Base-by-base conservation (phyloP, 2,329 filamentous ascomycete genomes). In the Phyllosticta ampelicida region DNA sequence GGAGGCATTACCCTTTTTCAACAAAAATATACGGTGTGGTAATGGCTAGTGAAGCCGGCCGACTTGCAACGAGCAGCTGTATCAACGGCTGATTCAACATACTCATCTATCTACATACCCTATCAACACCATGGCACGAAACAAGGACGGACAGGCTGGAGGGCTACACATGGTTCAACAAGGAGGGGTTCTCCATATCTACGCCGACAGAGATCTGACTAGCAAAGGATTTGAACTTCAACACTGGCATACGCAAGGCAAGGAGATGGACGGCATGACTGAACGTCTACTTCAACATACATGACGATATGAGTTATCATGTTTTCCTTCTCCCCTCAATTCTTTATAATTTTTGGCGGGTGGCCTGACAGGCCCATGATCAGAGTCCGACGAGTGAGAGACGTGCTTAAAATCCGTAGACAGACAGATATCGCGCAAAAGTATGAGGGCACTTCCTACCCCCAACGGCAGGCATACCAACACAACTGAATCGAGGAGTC, bases 1-100 rank as follows among this genome's bases (percentile, higher is more conserved):
- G 51, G 56, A 36, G 51, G 11, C n/a, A n/a, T 16, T n/a, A n/a
- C 5, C 5, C 13, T n/a, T 58, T 58, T 58, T 58, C 56, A 58
- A 58, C 56, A 58, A 58, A 36, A 53, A 49, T 23, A 26, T 54
- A 26, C 30, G 36, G 3, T n/a, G 36, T 44, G 36, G 36, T 44
- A 44, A 44, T 44, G 36, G 36, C 36, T 13, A n/a, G 36, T 16
- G 36, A 18, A 44, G 36, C 36, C 36, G 13, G 36, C 36, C 36
- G 36, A 8, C 36, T 2, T 44, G 36, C 36, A 44, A 44, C 36
- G 8, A 11, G 36, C 36, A n/a, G 16, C 36, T 44, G n/a, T n/a
- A 44, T 44, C 8, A n/a, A n/a, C n/a, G n/a, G 36, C 36, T 44
- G 36, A 44, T 44, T 44, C 36, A 44, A 44, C 36, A 44, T n/a